Conservation (phyloP, 352 stramenopile species). For the Blastocystis sp. region DNA sequence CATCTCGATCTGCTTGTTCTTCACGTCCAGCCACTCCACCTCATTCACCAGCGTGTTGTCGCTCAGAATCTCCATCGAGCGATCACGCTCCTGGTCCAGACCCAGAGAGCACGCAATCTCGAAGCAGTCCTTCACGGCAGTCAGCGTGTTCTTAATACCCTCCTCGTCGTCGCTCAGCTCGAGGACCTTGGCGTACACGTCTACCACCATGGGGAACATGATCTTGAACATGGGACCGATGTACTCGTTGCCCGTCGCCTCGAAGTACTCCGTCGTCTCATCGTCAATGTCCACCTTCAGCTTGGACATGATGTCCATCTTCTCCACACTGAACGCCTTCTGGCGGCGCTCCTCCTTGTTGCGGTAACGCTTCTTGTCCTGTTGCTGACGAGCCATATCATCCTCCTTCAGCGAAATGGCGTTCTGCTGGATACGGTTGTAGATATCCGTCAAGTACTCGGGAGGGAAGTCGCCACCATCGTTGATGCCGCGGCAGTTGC, state of each 20-base stretch:
- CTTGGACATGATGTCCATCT: conserved; percentile 59
- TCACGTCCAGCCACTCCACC: conserved; percentile 76
- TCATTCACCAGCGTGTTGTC: conserved; percentile 89
- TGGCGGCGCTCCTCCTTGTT: conserved; percentile 55
- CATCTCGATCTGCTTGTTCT: conserved; percentile 89
- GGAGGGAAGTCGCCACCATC: conserved; percentile 83
- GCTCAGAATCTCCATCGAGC: conserved; percentile 84
- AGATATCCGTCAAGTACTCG: conserved; percentile 82
- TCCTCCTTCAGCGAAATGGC: conserved; percentile 92
- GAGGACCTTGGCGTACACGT: conserved; percentile 87
- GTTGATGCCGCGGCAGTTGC: conserved; percentile 90
- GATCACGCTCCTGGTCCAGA: conserved; percentile 82
- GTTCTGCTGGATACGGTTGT: conserved; percentile 83
- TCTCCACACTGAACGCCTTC: conserved; percentile 69
- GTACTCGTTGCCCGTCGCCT: conserved; percentile 66
- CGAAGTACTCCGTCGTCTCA: conserved; percentile 57
- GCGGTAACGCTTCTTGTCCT: conserved; percentile 62
- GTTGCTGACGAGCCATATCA: conserved; percentile 69
- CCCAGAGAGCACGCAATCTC: conserved; percentile 73
- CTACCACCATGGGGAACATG: conserved; percentile 87
- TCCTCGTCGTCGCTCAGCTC: conserved; percentile 80
- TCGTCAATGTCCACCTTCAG: conserved; percentile 59
- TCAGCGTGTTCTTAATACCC: conserved; percentile 81
- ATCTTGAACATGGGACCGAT: conserved; percentile 95
- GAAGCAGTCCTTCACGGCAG: conserved; percentile 85